Base-by-base conservation (phyloP, 148 eudicot genomes). In the Spergularia marina region DNA sequence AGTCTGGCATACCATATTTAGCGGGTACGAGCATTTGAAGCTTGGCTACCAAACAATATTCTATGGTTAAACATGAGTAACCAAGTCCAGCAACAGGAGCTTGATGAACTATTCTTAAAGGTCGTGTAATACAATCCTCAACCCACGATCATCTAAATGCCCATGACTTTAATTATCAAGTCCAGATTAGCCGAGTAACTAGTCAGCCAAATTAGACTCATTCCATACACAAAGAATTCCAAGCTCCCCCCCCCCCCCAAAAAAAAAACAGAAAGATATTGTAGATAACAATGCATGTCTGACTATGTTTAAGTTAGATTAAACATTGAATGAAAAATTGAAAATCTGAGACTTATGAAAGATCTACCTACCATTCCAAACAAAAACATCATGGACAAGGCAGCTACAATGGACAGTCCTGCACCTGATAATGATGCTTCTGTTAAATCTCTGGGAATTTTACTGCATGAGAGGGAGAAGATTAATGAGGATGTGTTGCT, bases 341-440 rank as follows among this genome's bases (percentile, higher is more conserved):
- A 62, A 49, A 74, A 71, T 53, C 72, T 71, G 65, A 21, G 14
- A 49, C 65, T 23, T 54, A 83, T 70, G 64, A 61, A 71, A 41
- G 63, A 82, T 62, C 57, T 71, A 75, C 89, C 70, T 81, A 94
- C 98, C 98, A 94, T 94, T 76, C 97, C 98, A 89, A 94, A 94
- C 77, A 94, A 88, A 82, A 94, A 92, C 39, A 90, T 77, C 90
- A 94, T 91, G 78, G 81, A 77, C 63, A 94, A 79, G 77, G 97
- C 96, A 47, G 97, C 98, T 79, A 90, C 15, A 41, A 94, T 80
- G 73, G 98, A 94, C 85, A 94, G 81, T 74, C 98, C 98, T 77
- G 97, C 98, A 80, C 97, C 97, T 54, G 97, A 91, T 56, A 91
- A 76, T 66, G 98, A 90, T 83, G 98, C 98, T 78, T 94, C 98